Conservation (phyloP, 2,329 filamentous ascomycete genomes). For the Arthrobotrys entomopaga region DNA sequence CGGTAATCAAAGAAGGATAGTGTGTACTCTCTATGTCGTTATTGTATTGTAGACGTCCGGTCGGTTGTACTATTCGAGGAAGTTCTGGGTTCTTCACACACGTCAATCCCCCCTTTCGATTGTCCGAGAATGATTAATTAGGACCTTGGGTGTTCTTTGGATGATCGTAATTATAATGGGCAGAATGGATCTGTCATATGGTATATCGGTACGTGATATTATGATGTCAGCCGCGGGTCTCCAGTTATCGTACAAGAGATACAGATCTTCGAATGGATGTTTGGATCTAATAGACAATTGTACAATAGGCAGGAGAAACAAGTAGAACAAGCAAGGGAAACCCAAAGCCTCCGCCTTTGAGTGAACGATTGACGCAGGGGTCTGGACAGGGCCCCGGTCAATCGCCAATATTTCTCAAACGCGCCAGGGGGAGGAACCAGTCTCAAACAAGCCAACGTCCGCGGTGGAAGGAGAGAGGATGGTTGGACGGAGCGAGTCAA, state of each 20-base stretch:
- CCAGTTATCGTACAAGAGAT: neutral
- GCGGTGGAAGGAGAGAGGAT: neutral
- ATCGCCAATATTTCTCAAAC: slow-evolving; percentile 33
- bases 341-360: slow-evolving; percentile 21
- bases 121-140: neutral
- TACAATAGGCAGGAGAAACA: slow-evolving; percentile 28
- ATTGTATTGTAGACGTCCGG: neutral
- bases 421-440: slow-evolving; percentile 15
- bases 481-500: slow-evolving; percentile 16
- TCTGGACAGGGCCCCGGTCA: slow-evolving; percentile 7
- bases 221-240: slow-evolving; percentile 19
- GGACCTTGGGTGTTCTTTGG: slow-evolving; percentile 4
- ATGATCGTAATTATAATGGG: slow-evolving; percentile 15
- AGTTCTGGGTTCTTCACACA: neutral
- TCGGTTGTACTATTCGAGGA: neutral
- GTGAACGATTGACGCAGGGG: slow-evolving; percentile 15
- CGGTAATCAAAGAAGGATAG: too few species aligned
- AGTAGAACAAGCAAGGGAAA: too few species aligned
- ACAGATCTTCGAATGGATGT: slow-evolving; percentile 4
- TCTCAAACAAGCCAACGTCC: slow-evolving; percentile 21
- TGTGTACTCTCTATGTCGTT: too few species aligned
- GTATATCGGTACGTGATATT: slow-evolving; percentile 2
- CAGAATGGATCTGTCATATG: slow-evolving; percentile 20
- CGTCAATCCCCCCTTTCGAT: slow-evolving; percentile 23
- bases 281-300: slow-evolving; percentile 14